Evolutionary conservation across 2,329 filamentous ascomycete genomes (phyloP), one percentile per base, ranked within the genome.

Genomic region (Sporothrix protearum): DNA sequence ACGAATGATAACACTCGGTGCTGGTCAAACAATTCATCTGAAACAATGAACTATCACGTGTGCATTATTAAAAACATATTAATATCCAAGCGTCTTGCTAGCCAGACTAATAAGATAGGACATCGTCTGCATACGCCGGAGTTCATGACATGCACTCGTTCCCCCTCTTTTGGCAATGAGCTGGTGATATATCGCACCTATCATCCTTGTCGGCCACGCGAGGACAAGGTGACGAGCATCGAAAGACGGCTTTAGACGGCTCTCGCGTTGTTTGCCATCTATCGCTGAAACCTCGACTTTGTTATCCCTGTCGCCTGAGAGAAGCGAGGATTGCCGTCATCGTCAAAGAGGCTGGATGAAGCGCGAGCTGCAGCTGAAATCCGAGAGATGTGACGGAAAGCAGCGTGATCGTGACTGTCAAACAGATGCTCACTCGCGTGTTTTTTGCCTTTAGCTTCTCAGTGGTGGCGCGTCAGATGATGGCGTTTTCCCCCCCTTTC

Each of bases 161-260:
- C 33, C 19, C n/a, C 53, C 33, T 33, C 28, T 57, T 57, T 57
- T 33, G 28, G 53, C 25, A 33, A 57, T 19, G 28, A 19, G 16
- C 33, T 33, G 53, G 28, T 14, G 25, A 33, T 8, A 28, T 14
- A 28, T 14, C 53, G 33, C 53, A 30, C 9, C n/a, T n/a, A 42
- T 14, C 33, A 42, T 9, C 33, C 16, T 10, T 42, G 33, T 5
- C 10, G 4, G 10, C 33, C n/a, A 63, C 42, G 57, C 28, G 16
- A 47, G 22, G 8, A 47, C 47, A 47, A 10, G 42, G 22, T 19
- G 28, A 33, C 22, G 16, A n/a, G 36, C 8, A 22, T 49, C 30
- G 22, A 64, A 16, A 16, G 33, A 61, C 42, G 53, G 55, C 12
- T 70, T 63, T 28, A 10, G 12, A 39, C 55, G 68, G 68, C 68